Base-by-base conservation (phyloP, 139 green algal genomes). In the Pseudopediastrum boryanum region DNA sequence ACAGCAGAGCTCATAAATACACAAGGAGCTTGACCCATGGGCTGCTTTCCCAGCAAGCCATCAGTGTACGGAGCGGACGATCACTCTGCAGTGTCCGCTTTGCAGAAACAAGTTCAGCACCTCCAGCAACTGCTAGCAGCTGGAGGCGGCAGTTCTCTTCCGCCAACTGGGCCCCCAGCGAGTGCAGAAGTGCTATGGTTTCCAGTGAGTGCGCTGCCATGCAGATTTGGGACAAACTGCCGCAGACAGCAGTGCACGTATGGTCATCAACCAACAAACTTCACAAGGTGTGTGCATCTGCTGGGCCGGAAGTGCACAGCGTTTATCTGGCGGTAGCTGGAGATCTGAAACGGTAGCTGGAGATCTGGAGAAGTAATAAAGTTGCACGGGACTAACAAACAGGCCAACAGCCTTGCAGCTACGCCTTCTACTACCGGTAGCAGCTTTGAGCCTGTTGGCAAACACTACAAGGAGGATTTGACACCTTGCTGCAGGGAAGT, bases 141-240 rank as follows among this genome's bases (percentile, higher is more conserved):
- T 21, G 41, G 64, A 2, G 52, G 33, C 4, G 44, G 21, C 4
- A 25, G 21, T n/a, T 68, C 66, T 56, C 29, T 38, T 3, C 50
- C 71, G 43, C 71, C 71, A 35, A 64, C 16, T 13, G 9, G 54
- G 19, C 54, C 12, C 54, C 54, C 54, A 13, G 54, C 54, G 8
- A 10, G 25, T 64, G 54, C 23, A 33, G 36, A 75, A 33, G 74
- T 62, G 3, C 75, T 89, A 35, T 89, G 88, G 69, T 89, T 88
- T 66, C 85, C 85, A 31, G 82, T 86, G 43, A 52, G 50, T 29
- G 76, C 74, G 48, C 46, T 88, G 68, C 85, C 85, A 23, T 89
- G 85, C 64, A 78, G 77, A 29, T 84, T 83, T 51, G 44, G 38
- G 27, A 44, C n/a, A 43, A 71, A 50, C 25, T 77, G 63, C 64